These are phyloP conservation scores for Monosporascus cannonballus DNA, from an alignment of 2,329 filamentous ascomycete species.

Conservation along the genomic window DNA sequence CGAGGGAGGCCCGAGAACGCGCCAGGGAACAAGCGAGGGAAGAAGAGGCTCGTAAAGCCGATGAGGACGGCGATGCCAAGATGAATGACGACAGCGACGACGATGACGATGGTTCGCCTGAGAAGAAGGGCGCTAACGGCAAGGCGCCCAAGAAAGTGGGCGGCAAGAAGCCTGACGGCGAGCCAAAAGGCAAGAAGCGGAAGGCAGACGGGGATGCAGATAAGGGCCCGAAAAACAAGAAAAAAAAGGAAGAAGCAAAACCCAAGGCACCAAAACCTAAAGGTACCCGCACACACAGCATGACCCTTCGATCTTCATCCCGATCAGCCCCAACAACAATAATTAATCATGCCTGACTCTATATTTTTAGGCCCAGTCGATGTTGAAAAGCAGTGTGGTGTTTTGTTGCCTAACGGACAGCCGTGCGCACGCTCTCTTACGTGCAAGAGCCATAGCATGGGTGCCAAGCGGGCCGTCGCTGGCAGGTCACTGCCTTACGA, in stretches of 20 bases:
- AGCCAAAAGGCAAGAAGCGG: constrained; percentile 69
- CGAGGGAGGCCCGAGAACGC: constrained; percentile 62
- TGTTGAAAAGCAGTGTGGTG: constrained; percentile 90
- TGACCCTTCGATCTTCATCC: not conserved
- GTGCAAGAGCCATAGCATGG: constrained; percentile 95
- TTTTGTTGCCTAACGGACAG: constrained; percentile 75
- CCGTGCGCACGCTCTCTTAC: constrained; percentile 84
- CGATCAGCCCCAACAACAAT: not conserved
- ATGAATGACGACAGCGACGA: constrained; percentile 42
- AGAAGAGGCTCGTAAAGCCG: constrained; percentile 47
- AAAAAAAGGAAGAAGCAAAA: constrained; percentile 91
- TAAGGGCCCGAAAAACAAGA: constrained; percentile 81
- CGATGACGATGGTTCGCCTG: constrained; percentile 40
- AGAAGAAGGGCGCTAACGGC: constrained; percentile 28
- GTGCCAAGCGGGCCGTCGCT: constrained; percentile 81
- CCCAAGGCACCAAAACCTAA: constrained; percentile 79
- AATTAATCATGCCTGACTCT: constrained; percentile 6
- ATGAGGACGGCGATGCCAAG: constrained; percentile 34
- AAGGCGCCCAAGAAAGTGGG: constrained; percentile 56
- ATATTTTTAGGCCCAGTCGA: constrained; percentile 65
- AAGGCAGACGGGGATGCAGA: constrained; percentile 72
- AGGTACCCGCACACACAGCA: constrained; percentile 36
- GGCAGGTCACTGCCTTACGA: constrained; percentile 86
- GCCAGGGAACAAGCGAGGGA: constrained; percentile 56
- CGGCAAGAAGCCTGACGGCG: constrained; percentile 57